Base-by-base conservation (phyloP, 306 rosid species). In the Fragaria vesca region DNA sequence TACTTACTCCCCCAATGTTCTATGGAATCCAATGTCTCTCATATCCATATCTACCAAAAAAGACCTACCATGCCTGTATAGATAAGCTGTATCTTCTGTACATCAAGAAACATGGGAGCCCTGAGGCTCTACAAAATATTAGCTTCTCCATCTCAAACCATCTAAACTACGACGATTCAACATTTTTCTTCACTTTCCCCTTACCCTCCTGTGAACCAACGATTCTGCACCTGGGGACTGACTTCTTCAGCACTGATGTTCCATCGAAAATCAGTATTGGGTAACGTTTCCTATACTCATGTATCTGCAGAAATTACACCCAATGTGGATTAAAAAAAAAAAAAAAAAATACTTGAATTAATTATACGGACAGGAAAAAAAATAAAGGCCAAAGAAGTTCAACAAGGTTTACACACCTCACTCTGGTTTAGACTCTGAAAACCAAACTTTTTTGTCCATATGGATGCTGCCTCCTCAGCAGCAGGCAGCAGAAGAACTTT, bases 241-340 rank as follows among this genome's bases (percentile, higher is more conserved):
- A 18, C 81, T 87, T 92, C 43, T 68, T 73, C 30, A 94, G 78
- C 65, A 90, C 84, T 0, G 92, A 67, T 4, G 96, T 89, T 60
- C 91, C 96, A 50, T 93, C 93, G 82, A 96, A 96, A 61, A 93
- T 76, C 97, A 96, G 86, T 84, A 93, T 87, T 66, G 82, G 99
- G 79, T 89, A 93, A 60, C 74, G 85, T 81, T 65, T 90, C 82
- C 69, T 78, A 52, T 76, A 89, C 36, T 83, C 71, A 76, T 79
- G 83, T 26, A 91, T 80, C 98, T 94, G 81, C 42, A 51, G 77
- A 0, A 16, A 8, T 38, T 10, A 21, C 16, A 10, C n/a, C 42
- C 40, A 0, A 28, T 0, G 20, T 20, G 21, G 7, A 71, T 79
- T 24, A 24, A 24, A 24, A 24, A 24, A 24, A 24, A 0, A 24